A percentile compares a stretch with the other conserved stretches of the same genome.
Conservation (phyloP, 2,329 filamentous ascomycete genomes). For the Plectosphaerella sp. region DNA sequence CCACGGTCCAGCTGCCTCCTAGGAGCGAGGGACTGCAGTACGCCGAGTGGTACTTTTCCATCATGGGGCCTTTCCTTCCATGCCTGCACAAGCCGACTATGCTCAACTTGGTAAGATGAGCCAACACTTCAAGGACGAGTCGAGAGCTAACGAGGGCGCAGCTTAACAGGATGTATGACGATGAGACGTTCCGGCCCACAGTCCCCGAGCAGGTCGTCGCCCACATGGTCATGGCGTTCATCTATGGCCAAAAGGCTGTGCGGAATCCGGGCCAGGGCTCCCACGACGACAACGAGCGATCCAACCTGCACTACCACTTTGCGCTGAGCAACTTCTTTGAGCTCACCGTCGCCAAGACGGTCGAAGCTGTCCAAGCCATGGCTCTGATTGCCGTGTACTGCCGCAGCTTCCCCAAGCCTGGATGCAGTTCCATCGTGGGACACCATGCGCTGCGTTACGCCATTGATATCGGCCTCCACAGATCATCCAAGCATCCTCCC, state of each 20-base stretch:
- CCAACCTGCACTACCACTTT: slow-evolving; percentile 76
- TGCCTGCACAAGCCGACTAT: slow-evolving; percentile 74
- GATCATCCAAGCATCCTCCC: slow-evolving; percentile 52
- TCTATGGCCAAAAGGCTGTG: slow-evolving; percentile 73
- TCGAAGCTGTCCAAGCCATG: slow-evolving; percentile 69
- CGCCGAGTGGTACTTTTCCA: slow-evolving; percentile 70
- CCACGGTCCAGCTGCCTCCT: slow-evolving; percentile 57
- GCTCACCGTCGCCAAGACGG: slow-evolving; percentile 54
- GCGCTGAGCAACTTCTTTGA: slow-evolving; percentile 65
- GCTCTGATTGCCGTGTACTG: slow-evolving; percentile 68
- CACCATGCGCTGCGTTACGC: slow-evolving; percentile 63
- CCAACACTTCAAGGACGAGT: background rate
- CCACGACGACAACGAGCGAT: slow-evolving; percentile 55
- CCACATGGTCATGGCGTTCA: slow-evolving; percentile 75
- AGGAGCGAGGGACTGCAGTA: slow-evolving; percentile 64
- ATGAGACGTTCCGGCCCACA: slow-evolving; percentile 57
- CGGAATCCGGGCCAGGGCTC: slow-evolving; percentile 55
- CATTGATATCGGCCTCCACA: slow-evolving; percentile 71
- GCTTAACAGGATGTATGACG: slow-evolving; percentile 66
- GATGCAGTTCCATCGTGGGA: slow-evolving; percentile 65
- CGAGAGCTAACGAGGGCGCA: slow-evolving; percentile 18
- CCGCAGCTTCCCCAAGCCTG: slow-evolving; percentile 74
- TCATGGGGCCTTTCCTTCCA: slow-evolving; percentile 67
- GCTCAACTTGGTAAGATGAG: slow-evolving; percentile 55
- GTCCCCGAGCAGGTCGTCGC: slow-evolving; percentile 64